Evolutionary conservation across 495 filamentous ascomycete genomes (phyloP).

Genomic region (Alectoria sarmentosa): DNA sequence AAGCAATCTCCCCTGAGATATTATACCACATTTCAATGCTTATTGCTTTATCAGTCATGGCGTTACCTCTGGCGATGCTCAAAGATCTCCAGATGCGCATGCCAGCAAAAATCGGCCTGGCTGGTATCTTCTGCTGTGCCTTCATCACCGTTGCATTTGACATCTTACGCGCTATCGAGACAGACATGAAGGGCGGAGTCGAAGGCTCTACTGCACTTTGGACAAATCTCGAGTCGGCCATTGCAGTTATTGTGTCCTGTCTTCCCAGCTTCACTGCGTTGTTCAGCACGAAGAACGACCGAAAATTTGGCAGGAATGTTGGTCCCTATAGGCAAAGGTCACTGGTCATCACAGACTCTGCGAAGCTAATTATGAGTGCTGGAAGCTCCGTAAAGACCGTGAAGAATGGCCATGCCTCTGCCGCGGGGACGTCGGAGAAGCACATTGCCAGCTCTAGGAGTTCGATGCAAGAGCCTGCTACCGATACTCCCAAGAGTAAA

Average conservation of each 20-base stretch:
- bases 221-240: conserved; percentile 10
- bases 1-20: neutral
- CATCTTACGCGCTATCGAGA: conserved; percentile 11
- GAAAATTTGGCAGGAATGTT: neutral
- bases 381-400: neutral
- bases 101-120: neutral
- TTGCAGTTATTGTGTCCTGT: conserved; percentile 11
- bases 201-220: conserved; percentile 3
- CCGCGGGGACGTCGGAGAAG: neutral
- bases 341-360: neutral
- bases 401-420: neutral
- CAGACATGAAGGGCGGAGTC: neutral
- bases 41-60: neutral
- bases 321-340: neutral
- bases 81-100: conserved; percentile 8
- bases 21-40: neutral
- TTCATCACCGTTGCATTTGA: conserved; percentile 6
- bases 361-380: neutral
- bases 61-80: conserved; percentile 7
- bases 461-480: neutral
- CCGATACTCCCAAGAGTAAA: neutral
- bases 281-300: neutral
- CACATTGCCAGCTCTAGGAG: neutral
- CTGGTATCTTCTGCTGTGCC: conserved; percentile 9
- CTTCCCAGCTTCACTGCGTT: conserved; percentile 1